Conservation (phyloP, 208 protist genomes). For the Trypanosoma brucei region DNA sequence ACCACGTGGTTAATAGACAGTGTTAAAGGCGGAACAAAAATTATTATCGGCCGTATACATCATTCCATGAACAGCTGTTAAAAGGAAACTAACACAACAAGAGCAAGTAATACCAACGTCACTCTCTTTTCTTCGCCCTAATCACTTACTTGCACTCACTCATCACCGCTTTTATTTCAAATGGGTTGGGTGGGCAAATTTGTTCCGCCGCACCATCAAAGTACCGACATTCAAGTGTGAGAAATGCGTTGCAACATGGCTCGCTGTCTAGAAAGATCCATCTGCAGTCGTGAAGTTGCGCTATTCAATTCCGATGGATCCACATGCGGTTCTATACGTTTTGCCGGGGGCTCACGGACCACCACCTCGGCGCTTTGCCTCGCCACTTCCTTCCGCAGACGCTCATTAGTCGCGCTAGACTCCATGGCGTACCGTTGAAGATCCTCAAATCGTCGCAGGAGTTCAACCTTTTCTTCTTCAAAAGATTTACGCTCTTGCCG, state of each 20-base stretch:
- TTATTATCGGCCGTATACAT: too few relatives aligned
- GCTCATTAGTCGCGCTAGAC: conserved; percentile 43
- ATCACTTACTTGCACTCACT: too few relatives aligned
- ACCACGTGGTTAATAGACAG: too few relatives aligned
- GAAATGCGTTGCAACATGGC: conserved; percentile 65
- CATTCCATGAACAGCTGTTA: too few relatives aligned
- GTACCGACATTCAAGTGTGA: conserved; percentile 4
- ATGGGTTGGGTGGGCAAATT: neutral
- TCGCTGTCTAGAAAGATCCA: conserved; percentile 78
- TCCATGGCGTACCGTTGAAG: conserved; percentile 68
- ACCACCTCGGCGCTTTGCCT: conserved; percentile 25
- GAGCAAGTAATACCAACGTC: too few relatives aligned
- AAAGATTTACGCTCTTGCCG: conserved; percentile 67
- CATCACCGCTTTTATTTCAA: neutral
- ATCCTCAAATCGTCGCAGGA: conserved; percentile 64
- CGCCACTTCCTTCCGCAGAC: conserved; percentile 46
- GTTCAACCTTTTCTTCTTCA: conserved; percentile 72
- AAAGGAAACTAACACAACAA: too few relatives aligned
- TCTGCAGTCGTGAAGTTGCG: conserved; percentile 57
- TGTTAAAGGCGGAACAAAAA: too few relatives aligned
- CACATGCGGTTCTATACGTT: conserved; percentile 1
- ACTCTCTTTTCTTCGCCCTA: too few relatives aligned
- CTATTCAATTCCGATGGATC: conserved; percentile 6
- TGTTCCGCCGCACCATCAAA: neutral
- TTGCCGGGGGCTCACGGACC: neutral